Percentiles rank a stretch among this genome's conserved stretches.
phyloP scores from a whole-genome alignment of 768 basidiomycete genomes.

The Tephrocybe sp. region DNA sequence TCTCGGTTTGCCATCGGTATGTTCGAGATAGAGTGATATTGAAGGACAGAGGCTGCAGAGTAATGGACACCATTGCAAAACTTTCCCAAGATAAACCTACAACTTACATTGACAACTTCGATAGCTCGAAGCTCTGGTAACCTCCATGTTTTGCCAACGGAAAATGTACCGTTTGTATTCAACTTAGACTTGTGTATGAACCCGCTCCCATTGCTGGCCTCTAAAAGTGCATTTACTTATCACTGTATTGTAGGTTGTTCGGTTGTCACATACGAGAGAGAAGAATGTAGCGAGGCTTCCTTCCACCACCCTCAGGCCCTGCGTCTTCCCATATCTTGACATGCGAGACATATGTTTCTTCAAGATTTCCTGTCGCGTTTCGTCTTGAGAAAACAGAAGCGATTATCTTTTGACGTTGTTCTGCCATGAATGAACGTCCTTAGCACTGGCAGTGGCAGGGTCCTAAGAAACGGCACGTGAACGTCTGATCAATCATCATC shows the following conservation, averaged over 20 bases:
- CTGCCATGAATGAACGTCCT: slow-evolving; percentile 31
- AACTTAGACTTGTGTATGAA: slow-evolving; percentile 96
- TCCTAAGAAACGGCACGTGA: no score
- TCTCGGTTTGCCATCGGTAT: slow-evolving; percentile 89
- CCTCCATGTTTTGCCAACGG: slow-evolving; percentile 96
- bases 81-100: slow-evolving; percentile 7
- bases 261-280: slow-evolving; percentile 70
- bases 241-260: slow-evolving; percentile 4
- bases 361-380: slow-evolving; percentile 58
- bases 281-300: slow-evolving; percentile 88
- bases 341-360: slow-evolving; percentile 84
- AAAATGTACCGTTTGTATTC: slow-evolving; percentile 92
- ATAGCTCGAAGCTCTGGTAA: slow-evolving; percentile 78
- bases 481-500: no score
- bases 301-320: slow-evolving; percentile 59
- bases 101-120: slow-evolving; percentile 70
- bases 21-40: slow-evolving; percentile 85
- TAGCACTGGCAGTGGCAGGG: not conserved
- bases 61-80: slow-evolving; percentile 12
- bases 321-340: slow-evolving; percentile 94
- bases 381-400: slow-evolving; percentile 78
- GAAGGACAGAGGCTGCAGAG: slow-evolving; percentile 56
- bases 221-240: slow-evolving; percentile 31
- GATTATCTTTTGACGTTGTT: slow-evolving; percentile 70
- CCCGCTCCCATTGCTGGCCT: slow-evolving; percentile 57